Evolutionary conservation across 768 basidiomycete species (phyloP).

Genomic region (Russula abietina): DNA sequence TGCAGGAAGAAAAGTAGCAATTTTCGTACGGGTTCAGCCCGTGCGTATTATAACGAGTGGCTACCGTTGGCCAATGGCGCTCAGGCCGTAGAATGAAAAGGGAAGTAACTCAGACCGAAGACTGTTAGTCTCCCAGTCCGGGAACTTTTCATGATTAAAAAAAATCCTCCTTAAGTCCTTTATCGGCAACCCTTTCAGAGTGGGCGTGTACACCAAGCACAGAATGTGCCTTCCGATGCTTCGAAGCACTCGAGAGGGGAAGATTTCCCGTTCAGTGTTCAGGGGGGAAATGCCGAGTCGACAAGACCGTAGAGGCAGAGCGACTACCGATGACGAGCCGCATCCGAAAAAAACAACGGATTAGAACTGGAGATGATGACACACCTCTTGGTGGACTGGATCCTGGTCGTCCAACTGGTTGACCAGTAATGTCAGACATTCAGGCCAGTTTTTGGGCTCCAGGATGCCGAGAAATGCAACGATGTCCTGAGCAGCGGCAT

Average conservation of each 20-base stretch:
- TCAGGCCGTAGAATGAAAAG: not conserved
- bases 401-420: constrained; percentile 71
- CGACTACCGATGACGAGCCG: not conserved
- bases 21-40: not conserved
- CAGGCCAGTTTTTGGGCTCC: constrained; percentile 92
- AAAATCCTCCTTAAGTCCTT: not conserved
- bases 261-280: not conserved
- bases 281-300: not conserved
- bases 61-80: not conserved
- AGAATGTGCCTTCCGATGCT: not conserved
- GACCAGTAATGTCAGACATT: constrained; percentile 83
- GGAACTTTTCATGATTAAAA: not conserved
- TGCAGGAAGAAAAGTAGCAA: not conserved
- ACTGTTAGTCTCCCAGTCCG: not conserved
- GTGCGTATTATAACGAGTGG: not conserved
- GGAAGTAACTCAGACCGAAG: not conserved
- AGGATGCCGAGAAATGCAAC: constrained; percentile 82
- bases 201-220: not conserved
- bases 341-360: not conserved
- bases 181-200: not conserved
- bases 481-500: constrained; percentile 90
- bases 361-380: constrained; percentile 21
- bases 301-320: not conserved
- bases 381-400: constrained; percentile 79
- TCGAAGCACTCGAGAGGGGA: not conserved